Conservation (phyloP, 768 basidiomycete species). For the Mycena galericulata region DNA sequence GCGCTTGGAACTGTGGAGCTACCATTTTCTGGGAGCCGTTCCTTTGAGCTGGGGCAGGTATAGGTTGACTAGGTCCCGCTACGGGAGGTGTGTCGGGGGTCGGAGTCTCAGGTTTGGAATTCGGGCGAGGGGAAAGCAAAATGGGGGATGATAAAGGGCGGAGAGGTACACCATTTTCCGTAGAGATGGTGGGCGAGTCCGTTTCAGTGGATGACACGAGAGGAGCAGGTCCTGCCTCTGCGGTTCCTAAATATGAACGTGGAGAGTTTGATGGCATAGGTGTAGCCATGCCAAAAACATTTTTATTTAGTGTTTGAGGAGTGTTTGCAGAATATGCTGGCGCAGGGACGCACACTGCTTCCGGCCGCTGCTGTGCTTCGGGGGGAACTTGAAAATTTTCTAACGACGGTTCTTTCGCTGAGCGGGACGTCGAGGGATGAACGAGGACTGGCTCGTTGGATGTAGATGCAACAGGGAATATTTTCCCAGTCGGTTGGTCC, state of each 20-base stretch:
- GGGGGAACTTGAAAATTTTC: too few species aligned
- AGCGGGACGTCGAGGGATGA: too few species aligned
- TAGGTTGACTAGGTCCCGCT: background rate
- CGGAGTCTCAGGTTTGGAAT: background rate
- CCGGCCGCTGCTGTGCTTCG: too few species aligned
- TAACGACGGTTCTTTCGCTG: too few species aligned
- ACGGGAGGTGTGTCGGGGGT: background rate
- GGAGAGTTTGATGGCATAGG: background rate
- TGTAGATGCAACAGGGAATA: too few species aligned
- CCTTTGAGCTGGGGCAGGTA: background rate
- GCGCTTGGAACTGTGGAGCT: background rate
- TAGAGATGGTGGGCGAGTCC: background rate
- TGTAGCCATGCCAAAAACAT: background rate
- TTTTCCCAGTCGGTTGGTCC: too few species aligned
- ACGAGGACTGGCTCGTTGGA: too few species aligned
- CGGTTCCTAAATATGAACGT: background rate
- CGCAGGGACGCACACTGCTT: background rate
- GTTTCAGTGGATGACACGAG: background rate
- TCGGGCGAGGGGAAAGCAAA: background rate
- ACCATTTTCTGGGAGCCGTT: background rate
- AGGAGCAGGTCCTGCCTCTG: background rate
- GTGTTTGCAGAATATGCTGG: constrained; percentile 14
- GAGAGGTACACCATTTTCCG: background rate
- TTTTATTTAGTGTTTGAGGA: background rate
- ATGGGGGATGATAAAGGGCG: background rate